Base-by-base conservation (phyloP, 140 eudicot species). In the Cichorium intybus region DNA sequence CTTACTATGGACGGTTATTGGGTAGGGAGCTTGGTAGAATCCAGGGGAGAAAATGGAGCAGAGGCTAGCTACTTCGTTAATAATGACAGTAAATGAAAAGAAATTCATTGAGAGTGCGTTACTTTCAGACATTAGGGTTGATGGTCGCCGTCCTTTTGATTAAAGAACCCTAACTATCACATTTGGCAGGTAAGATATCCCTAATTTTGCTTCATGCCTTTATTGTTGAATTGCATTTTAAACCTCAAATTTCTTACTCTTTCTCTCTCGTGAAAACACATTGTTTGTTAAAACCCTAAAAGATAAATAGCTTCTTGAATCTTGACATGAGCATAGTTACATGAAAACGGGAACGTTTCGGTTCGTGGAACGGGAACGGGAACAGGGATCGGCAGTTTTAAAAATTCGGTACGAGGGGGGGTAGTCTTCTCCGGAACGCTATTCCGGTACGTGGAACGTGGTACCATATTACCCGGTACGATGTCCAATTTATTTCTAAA, bases 101-200 rank as follows among this genome's bases (percentile, higher is more conserved):
- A 81, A 86, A 35, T 90, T 86, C 59, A 86, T 90, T 34, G 89
- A 90, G 71, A 83, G 78, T 58, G 89, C 93, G 2, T 77, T 90
- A 64, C 80, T 73, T 43, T 79, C 87, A 2, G 97, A 86, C 56
- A 84, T 90, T 58, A 74, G 97, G 72, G 80, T 86, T 57, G 97
- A 90, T 59, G 97, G 97, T 9, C 82, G 97, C 3, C 80, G 85
- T 11, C 89, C 95, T 6, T 86, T 81, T 65, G 97, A 90, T 48
- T 90, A 86, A 62, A 69, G 97, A 54, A 77, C 63, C 11, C 48
- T 90, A 24, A 79, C 81, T 11, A 84, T 90, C 55, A 79, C 70
- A 68, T 90, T 90, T 73, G 95, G 95, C 41, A 84, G 89, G 95
- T 90, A 81, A 64, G 77, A 24, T 57, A 21, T 16, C 28, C 33